Percentiles rank a stretch among this genome's conserved stretches.
These are phyloP conservation scores for Russula earlei DNA, from an alignment of 768 basidiomycete genomes.

Conservation along the genomic window DNA sequence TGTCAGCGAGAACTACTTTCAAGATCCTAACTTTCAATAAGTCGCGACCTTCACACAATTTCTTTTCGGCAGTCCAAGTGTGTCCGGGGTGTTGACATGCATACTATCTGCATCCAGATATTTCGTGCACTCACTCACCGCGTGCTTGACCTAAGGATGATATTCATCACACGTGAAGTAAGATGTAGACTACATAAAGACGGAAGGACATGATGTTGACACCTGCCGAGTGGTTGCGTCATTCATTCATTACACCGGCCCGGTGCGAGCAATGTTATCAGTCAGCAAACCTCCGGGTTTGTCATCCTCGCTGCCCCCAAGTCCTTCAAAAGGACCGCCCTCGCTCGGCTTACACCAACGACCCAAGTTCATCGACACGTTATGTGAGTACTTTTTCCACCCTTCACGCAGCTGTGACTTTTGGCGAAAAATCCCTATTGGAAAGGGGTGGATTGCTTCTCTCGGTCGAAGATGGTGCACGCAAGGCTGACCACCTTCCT, in stretches of 20 bases:
- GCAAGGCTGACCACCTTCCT: neutral
- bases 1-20: neutral
- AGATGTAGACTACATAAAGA: too few relatives aligned
- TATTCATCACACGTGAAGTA: too few relatives aligned
- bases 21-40: too few relatives aligned
- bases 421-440: neutral
- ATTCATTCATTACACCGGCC: too few relatives aligned
- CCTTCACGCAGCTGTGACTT: neutral
- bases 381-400: constrained; percentile 4
- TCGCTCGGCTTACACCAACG: neutral
- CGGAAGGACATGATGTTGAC: too few relatives aligned
- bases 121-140: too few relatives aligned
- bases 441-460: constrained; percentile 4
- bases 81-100: too few relatives aligned
- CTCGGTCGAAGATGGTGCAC: neutral
- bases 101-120: too few relatives aligned
- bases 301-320: constrained; percentile 1
- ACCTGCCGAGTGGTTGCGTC: too few relatives aligned
- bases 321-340: constrained; percentile 2
- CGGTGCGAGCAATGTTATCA: neutral
- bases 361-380: neutral
- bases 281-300: constrained; percentile 9
- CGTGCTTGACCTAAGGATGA: too few relatives aligned
- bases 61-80: too few relatives aligned
- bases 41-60: too few relatives aligned